These are phyloP conservation scores for Teunomyces stri DNA, from an alignment of 805 yeast species.

Conservation along the genomic window DNA sequence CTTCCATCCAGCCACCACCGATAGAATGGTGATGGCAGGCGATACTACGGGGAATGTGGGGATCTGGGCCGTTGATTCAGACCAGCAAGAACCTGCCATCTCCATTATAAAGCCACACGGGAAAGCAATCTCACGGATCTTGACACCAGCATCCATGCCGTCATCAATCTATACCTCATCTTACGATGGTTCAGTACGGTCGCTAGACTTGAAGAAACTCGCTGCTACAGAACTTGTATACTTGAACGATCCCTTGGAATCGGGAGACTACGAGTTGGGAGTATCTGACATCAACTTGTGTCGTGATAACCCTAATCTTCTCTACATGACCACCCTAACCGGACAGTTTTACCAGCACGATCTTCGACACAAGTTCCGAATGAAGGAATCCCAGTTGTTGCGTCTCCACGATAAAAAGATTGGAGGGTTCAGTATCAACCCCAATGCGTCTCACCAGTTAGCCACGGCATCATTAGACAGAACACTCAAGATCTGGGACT, in stretches of 20 bases:
- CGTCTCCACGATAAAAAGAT: constrained; percentile 87
- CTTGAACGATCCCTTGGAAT: constrained; percentile 51
- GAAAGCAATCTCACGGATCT: constrained; percentile 64
- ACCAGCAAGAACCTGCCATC: constrained; percentile 47
- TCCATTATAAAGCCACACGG: constrained; percentile 73
- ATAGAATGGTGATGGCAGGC: constrained; percentile 74
- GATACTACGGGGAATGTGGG: constrained; percentile 88
- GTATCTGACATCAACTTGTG: constrained; percentile 71
- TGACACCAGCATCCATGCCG: constrained; percentile 48
- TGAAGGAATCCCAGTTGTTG: constrained; percentile 30
- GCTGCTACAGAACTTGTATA: constrained; percentile 50
- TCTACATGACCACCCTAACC: constrained; percentile 72
- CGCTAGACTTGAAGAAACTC: constrained; percentile 62
- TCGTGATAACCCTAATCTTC: constrained; percentile 44
- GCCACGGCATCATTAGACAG: constrained; percentile 91
- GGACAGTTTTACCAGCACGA: constrained; percentile 83
- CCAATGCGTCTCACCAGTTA: constrained; percentile 58
- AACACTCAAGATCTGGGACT: constrained; percentile 82
- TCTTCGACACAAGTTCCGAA: constrained; percentile 46
- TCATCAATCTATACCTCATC: constrained; percentile 65
- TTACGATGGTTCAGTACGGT: constrained; percentile 85
- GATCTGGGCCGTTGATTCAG: constrained; percentile 74
- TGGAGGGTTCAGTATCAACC: constrained; percentile 84
- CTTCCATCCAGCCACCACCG: constrained; percentile 71
- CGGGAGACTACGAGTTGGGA: constrained; percentile 46